phyloP scores from a whole-genome alignment of 352 stramenopile genomes.

The Globisporangium carolinianum region DNA sequence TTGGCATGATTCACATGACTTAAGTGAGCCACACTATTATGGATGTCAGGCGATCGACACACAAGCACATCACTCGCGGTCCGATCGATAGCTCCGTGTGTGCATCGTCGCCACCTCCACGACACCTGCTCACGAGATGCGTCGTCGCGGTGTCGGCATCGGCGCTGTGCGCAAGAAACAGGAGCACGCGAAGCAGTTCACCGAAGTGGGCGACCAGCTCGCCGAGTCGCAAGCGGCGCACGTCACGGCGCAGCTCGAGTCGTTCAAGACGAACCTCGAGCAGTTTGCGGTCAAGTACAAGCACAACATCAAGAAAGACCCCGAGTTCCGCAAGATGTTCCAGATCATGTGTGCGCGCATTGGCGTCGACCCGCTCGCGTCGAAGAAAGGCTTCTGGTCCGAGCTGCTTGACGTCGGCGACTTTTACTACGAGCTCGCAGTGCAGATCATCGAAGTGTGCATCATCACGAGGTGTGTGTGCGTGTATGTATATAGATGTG shows the following conservation, averaged over 20 bases:
- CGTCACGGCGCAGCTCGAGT: slow-evolving; percentile 77
- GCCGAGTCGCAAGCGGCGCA: slow-evolving; percentile 76
- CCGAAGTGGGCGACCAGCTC: slow-evolving; percentile 75
- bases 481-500: neutral
- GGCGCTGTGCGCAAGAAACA: slow-evolving; percentile 84
- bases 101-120: slow-evolving; percentile 4
- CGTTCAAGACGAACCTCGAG: slow-evolving; percentile 90
- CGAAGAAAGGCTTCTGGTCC: slow-evolving; percentile 98
- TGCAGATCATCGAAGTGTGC: slow-evolving; percentile 98
- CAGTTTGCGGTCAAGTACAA: slow-evolving; percentile 93
- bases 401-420: slow-evolving; percentile 96
- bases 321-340: slow-evolving; percentile 92
- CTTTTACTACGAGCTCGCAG: slow-evolving; percentile 99
- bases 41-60: too few relatives aligned
- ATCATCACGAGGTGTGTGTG: slow-evolving; percentile 81
- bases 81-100: too few relatives aligned
- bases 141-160: slow-evolving; percentile 76
- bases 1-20: too few relatives aligned
- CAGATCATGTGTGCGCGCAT: slow-evolving; percentile 95
- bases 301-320: slow-evolving; percentile 93
- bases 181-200: slow-evolving; percentile 84
- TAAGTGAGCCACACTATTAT: too few relatives aligned
- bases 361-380: slow-evolving; percentile 95
- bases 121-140: slow-evolving; percentile 14
- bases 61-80: too few relatives aligned